A percentile compares a stretch with the other conserved stretches of the same genome.
phyloP scores from a whole-genome alignment of 306 rosid species.

The Ochetophila trinervis region DNA sequence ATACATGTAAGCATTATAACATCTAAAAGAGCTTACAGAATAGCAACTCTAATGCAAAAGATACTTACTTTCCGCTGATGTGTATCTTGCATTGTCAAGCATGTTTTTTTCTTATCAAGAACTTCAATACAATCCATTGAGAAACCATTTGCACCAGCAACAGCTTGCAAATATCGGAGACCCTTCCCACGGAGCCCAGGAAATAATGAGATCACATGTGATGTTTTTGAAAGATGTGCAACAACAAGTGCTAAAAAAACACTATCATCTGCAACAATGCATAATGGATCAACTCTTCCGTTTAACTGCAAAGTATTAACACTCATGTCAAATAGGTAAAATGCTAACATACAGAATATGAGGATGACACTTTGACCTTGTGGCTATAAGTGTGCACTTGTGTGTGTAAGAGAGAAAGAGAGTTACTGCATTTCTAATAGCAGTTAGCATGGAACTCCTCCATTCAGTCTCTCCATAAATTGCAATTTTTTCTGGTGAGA shows the following conservation, averaged over 20 bases:
- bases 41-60: not conserved
- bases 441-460: constrained; percentile 60
- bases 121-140: constrained; percentile 57
- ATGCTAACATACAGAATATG: constrained; percentile 14
- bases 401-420: constrained; percentile 8
- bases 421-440: constrained; percentile 46
- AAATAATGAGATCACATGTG: constrained; percentile 57
- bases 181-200: constrained; percentile 73
- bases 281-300: constrained; percentile 52
- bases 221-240: constrained; percentile 50
- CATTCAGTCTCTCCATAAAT: constrained; percentile 72
- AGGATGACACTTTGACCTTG: constrained; percentile 13
- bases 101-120: constrained; percentile 49
- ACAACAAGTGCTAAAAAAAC: constrained; percentile 64
- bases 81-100: constrained; percentile 47
- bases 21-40: not conserved
- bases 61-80: constrained; percentile 56
- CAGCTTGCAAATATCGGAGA: constrained; percentile 60
- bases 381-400: constrained; percentile 4
- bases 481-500: constrained; percentile 78
- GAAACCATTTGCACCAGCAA: constrained; percentile 55
- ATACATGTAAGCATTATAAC: not conserved
- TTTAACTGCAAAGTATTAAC: constrained; percentile 47
- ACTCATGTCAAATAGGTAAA: constrained; percentile 26
- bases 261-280: constrained; percentile 85